These are phyloP conservation scores for Omphalea diandra DNA, from an alignment of 441 rosid species.

Conservation along the genomic window DNA sequence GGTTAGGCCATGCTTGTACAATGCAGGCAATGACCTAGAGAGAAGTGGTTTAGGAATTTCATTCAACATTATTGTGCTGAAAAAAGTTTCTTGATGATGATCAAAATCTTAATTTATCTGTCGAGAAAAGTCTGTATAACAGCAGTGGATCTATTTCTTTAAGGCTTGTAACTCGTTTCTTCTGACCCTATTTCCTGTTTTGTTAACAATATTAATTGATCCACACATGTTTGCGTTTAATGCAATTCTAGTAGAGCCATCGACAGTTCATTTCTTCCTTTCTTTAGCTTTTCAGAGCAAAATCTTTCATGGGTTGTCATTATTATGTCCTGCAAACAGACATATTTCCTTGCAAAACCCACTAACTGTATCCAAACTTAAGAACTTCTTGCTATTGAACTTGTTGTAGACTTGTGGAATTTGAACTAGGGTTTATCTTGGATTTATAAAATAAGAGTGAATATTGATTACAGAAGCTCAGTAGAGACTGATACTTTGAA, in stretches of 20 bases:
- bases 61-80: constrained; percentile 19
- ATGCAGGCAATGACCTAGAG: constrained; percentile 28
- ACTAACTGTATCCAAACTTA: background rate
- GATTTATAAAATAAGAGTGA: background rate
- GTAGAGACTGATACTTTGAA: background rate
- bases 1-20: constrained; percentile 29
- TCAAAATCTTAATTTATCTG: constrained; percentile 21
- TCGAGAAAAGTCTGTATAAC: constrained; percentile 17
- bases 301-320: background rate
- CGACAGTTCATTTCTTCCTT: background rate
- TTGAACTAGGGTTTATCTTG: background rate
- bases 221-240: background rate
- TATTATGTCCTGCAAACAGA: too few species aligned
- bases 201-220: background rate
- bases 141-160: constrained; percentile 9
- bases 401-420: background rate
- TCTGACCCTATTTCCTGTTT: background rate
- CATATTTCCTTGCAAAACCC: too few species aligned
- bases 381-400: background rate
- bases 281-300: background rate
- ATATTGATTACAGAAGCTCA: background rate
- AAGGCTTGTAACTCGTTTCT: background rate
- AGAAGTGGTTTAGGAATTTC: constrained; percentile 23
- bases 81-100: constrained; percentile 26
- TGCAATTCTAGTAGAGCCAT: background rate